Evolutionary conservation across 441 rosid genomes (phyloP).

Genomic region (Pelargonium cotyledonis): DNA sequence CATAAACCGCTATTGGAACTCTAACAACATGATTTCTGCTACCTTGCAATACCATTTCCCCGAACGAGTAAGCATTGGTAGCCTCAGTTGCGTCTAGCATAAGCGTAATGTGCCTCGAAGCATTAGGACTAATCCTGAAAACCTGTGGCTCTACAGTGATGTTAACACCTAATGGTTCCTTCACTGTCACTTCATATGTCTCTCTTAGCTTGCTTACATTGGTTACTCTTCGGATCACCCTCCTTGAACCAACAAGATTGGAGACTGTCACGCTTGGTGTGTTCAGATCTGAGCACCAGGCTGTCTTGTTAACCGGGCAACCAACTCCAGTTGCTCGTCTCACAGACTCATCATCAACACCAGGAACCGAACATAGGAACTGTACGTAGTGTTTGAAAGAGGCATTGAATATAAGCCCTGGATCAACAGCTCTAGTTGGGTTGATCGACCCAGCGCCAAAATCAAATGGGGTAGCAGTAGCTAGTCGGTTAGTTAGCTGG

Average conservation of each 20-base stretch:
- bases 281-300: slow-evolving; percentile 30
- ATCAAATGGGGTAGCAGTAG: slow-evolving; percentile 25
- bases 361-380: slow-evolving; percentile 31
- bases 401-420: slow-evolving; percentile 30
- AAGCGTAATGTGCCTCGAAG: slow-evolving; percentile 31
- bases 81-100: slow-evolving; percentile 24
- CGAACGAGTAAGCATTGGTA: slow-evolving; percentile 36
- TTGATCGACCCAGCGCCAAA: slow-evolving; percentile 28
- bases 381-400: slow-evolving; percentile 23
- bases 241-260: slow-evolving; percentile 25
- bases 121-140: slow-evolving; percentile 26
- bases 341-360: slow-evolving; percentile 24
- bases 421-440: slow-evolving; percentile 25
- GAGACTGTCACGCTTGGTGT: slow-evolving; percentile 23
- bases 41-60: slow-evolving; percentile 39
- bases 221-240: slow-evolving; percentile 20
- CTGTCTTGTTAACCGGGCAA: slow-evolving; percentile 15
- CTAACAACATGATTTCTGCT: slow-evolving; percentile 32
- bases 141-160: slow-evolving; percentile 24
- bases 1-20: slow-evolving; percentile 46
- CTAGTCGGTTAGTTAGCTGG: slow-evolving; percentile 17
- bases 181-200: slow-evolving; percentile 26
- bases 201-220: slow-evolving; percentile 23
- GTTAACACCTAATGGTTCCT: slow-evolving; percentile 35
- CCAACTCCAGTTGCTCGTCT: slow-evolving; percentile 22